Base-by-base conservation (phyloP, 805 yeast genomes). In the Cyberlindnera subsufficiens region DNA sequence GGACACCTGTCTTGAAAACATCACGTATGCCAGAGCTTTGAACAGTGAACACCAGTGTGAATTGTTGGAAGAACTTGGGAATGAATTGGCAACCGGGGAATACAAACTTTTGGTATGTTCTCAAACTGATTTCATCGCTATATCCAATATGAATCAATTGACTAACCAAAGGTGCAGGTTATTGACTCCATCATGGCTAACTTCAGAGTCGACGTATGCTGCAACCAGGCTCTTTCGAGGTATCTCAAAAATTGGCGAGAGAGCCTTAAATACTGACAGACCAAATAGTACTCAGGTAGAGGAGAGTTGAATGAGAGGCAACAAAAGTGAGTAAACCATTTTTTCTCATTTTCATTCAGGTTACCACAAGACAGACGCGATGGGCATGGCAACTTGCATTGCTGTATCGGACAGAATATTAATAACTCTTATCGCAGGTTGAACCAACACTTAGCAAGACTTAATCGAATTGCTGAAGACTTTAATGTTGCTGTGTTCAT, bases 1-100 rank as follows among this genome's bases (percentile, higher is more conserved):
- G 1, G 82, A 79, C 47, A 76, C 77, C 31, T 80, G 87, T 47
- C 65, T 82, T 40, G 87, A 79, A 51, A 83, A 80, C 51, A 82
- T 83, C 30, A 80, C 86, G 1, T 84, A 83, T 53, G 90, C 87
- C 0, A 64, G 91, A 43, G 89, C 89, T 1, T 68, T 81, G 50
- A 82, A 84, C 55, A 82, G 87, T 38, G 91, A 84, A 59, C 91
- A 84, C 59, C 91, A 84, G 58, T 75, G 77, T 67, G 90, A 83
- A 58, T 67, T 84, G 17, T 72, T 83, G 35, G 85, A 80, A 53
- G 77, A 77, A 40, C 71, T 86, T 13, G 87, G 86, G 1, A 71
- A 68, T 46, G 79, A 80, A 65, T 70, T 84, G 63, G 70, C 86
- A 3, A 80, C 82, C 37, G 84, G 86, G 17, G 74, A 78, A 18